These are phyloP conservation scores for Barnettozyma wickerhamii DNA, from an alignment of 805 yeast genomes.

Conservation along the genomic window DNA sequence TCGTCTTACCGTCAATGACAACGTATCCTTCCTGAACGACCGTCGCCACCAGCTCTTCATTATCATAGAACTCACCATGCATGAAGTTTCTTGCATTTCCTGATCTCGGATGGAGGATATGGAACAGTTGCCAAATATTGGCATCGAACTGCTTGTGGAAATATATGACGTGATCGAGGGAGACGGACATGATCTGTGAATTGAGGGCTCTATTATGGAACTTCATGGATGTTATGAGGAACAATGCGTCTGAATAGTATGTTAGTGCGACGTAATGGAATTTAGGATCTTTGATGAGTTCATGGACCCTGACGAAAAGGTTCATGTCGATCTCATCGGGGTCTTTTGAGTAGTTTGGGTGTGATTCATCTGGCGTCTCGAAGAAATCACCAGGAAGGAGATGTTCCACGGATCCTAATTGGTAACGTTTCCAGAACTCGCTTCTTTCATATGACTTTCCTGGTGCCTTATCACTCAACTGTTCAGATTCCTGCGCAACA, in stretches of 20 bases:
- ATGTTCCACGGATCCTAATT: constrained; percentile 29
- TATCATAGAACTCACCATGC: constrained; percentile 51
- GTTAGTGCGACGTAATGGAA: constrained; percentile 55
- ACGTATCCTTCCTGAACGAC: constrained; percentile 64
- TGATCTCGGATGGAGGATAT: constrained; percentile 44
- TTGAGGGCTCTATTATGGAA: constrained; percentile 42
- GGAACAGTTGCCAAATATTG: constrained; percentile 48
- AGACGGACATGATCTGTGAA: constrained; percentile 48
- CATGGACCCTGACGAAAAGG: constrained; percentile 13
- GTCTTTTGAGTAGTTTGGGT: constrained; percentile 11
- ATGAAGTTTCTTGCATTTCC: constrained; percentile 50
- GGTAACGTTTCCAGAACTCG: constrained; percentile 4
- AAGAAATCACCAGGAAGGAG: constrained; percentile 32
- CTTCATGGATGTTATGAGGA: constrained; percentile 48
- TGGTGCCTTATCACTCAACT: neutral
- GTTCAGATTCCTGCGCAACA: constrained; percentile 7
- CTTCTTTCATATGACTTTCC: neutral
- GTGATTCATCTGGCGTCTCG: constrained; percentile 17
- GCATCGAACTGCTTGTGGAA: constrained; percentile 51
- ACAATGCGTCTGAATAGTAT: constrained; percentile 54
- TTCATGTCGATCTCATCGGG: constrained; percentile 20
- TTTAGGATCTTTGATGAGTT: constrained; percentile 23
- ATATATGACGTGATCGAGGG: constrained; percentile 63
- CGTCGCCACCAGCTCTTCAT: constrained; percentile 49
- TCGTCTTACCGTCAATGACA: constrained; percentile 16